phyloP scores from a whole-genome alignment of 2,329 filamentous ascomycete species.

The Fusarium keratoplasticum region DNA sequence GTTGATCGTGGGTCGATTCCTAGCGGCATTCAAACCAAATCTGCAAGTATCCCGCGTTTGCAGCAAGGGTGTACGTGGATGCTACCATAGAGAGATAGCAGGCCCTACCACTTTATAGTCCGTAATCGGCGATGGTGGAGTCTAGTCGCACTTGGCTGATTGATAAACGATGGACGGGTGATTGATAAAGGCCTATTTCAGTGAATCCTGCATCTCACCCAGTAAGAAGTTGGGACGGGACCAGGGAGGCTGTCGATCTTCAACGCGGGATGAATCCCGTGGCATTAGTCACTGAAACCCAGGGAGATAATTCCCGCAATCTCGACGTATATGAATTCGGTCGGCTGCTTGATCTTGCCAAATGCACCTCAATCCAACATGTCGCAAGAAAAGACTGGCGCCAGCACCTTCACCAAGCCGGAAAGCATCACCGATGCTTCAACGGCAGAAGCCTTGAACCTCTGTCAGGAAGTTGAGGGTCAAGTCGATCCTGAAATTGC shows the following conservation, averaged over 20 bases:
- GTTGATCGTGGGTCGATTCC: neutral
- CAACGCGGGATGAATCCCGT: neutral
- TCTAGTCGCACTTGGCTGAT: neutral
- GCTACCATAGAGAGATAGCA: neutral
- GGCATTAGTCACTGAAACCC: neutral
- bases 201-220: neutral
- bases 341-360: neutral
- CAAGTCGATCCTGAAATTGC: slow-evolving; percentile 7
- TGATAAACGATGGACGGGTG: slow-evolving; percentile 6
- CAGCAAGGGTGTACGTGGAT: neutral
- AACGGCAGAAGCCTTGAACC: slow-evolving; percentile 7
- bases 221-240: neutral
- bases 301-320: neutral
- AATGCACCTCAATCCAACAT: neutral
- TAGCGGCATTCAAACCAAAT: neutral
- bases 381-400: neutral
- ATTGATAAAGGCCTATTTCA: slow-evolving; percentile 6
- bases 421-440: slow-evolving; percentile 11
- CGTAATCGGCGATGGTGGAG: slow-evolving; percentile 7
- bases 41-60: slow-evolving; percentile 1
- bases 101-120: neutral
- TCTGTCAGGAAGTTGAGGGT: slow-evolving; percentile 9
- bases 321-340: neutral
- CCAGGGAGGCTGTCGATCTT: slow-evolving; percentile 1
- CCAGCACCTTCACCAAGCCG: neutral